These are phyloP conservation scores for Candida nemodendra DNA, from an alignment of 805 yeast species.

Conservation along the genomic window DNA sequence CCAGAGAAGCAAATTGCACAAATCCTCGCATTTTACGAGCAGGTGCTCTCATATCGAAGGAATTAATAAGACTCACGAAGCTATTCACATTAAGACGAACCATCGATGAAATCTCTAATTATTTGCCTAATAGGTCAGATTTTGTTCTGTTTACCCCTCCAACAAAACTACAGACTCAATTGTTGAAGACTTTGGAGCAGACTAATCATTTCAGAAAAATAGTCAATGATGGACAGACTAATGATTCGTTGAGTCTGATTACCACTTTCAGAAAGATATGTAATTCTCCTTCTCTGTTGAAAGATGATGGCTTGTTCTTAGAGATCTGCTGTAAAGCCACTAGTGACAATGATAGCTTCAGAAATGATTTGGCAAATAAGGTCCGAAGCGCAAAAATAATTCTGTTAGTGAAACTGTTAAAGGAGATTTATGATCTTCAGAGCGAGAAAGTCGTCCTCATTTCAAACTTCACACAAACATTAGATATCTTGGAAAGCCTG, in stretches of 20 bases:
- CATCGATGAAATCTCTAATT: conserved; percentile 50
- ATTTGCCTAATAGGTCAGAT: conserved; percentile 75
- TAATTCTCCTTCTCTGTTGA: conserved; percentile 70
- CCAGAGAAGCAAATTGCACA: conserved; percentile 64
- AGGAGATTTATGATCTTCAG: conserved; percentile 39
- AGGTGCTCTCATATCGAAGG: conserved; percentile 65
- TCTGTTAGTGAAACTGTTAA: conserved; percentile 55
- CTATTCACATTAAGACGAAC: conserved; percentile 74
- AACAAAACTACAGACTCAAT: conserved; percentile 51
- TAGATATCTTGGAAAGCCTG: conserved; percentile 68
- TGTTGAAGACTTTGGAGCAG: conserved; percentile 51
- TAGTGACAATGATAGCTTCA: conserved; percentile 22
- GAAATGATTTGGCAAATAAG: conserved; percentile 31
- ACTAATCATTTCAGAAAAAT: conserved; percentile 36
- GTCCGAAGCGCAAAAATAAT: conserved; percentile 62
- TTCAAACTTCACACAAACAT: conserved; percentile 84
- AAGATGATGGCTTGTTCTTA: conserved; percentile 47
- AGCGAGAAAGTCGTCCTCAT: conserved; percentile 81
- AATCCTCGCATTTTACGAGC: conserved; percentile 45
- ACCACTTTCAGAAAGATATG: conserved; percentile 77
- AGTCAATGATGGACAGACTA: conserved; percentile 28
- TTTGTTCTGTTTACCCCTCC: conserved; percentile 77
- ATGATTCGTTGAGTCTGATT: conserved; percentile 64
- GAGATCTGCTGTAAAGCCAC: conserved; percentile 24
- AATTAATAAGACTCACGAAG: conserved; percentile 61